Evolutionary conservation across 208 protist genomes (phyloP), one percentile per base, ranked within the genome.

Genomic region (Leishmania aethiopica): DNA sequence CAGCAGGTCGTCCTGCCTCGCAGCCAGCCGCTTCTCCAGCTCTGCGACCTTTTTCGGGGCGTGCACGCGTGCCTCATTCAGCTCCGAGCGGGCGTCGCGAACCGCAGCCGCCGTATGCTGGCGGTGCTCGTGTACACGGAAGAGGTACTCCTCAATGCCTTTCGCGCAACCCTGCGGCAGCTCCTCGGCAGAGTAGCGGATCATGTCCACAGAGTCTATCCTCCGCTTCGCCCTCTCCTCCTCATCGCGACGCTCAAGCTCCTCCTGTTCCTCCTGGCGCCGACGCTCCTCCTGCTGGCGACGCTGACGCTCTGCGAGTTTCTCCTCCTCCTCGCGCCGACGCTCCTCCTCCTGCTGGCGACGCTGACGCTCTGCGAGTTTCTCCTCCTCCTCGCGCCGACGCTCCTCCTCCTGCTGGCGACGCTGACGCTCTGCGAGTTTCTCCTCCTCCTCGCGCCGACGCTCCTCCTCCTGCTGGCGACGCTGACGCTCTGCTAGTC

Each of bases 11-110:
- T 84, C 71, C 55, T 83, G 79, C 10, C 72, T 75, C 13, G 32
- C 0, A 37, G 74, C 67, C 32, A 90, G 80, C 10, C 32, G 42
- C 77, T 81, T 55, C 80, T 85, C 87, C 25, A 87, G 85, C 47
- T 72, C 51, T 19, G 53, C 49, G 10, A 86, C 77, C 42, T 78
- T 66, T 8, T 71, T 7, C 17, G 83, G 75, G 5, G 84, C 75
- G 53, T 82, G 83, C 57, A 88, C 78, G 62, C 88, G 89, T 3
- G 79, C 84, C 80, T 92, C 88, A 70, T 96, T 93, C 47, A 94
- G 57, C 11, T 84, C 75, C 37, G 84, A 82, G 32, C 91, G 93
- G 0, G 88, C 88, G 22, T 84, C 62, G 0, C 74, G 35, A 40
- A 91, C 88, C 51, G 72, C 83, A 25, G 66, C 37, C 6, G n/a